Conservation (phyloP, 1,139 yeast species). For the Geotrichum klebahnii region DNA sequence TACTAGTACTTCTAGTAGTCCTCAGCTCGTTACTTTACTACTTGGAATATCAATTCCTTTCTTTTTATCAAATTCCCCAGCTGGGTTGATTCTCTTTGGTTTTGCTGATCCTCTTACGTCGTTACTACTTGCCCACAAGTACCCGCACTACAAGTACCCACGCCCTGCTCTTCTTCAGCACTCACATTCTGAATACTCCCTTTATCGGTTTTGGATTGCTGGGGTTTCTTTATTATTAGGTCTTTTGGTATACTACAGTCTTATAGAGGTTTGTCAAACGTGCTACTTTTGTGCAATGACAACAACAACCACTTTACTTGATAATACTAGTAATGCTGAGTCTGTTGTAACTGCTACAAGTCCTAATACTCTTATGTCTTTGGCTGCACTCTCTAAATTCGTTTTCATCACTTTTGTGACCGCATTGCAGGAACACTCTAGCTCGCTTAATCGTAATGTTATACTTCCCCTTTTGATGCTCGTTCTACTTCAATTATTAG, state of each 20-base stretch:
- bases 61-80: neutral
- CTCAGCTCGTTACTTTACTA: neutral
- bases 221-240: neutral
- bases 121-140: too few relatives aligned
- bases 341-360: neutral
- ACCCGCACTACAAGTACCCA: too few relatives aligned
- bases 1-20: neutral
- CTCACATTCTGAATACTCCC: neutral
- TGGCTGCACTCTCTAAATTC: constrained; percentile 38
- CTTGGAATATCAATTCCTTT: neutral
- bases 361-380: too few relatives aligned
- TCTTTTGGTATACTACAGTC: neutral
- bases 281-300: too few relatives aligned
- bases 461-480: constrained; percentile 57
- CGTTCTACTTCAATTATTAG: constrained; percentile 43
- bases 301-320: too few relatives aligned
- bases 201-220: neutral
- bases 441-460: constrained; percentile 61
- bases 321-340: neutral
- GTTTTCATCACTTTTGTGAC: constrained; percentile 46
- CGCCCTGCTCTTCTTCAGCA: too few relatives aligned
- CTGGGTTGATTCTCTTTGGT: too few relatives aligned
- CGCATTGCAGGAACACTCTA: constrained; percentile 58
- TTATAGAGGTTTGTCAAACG: too few relatives aligned
- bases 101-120: too few relatives aligned